Base-by-base conservation (phyloP, 78 protist genomes). In the Dictyostelium purpureum region DNA sequence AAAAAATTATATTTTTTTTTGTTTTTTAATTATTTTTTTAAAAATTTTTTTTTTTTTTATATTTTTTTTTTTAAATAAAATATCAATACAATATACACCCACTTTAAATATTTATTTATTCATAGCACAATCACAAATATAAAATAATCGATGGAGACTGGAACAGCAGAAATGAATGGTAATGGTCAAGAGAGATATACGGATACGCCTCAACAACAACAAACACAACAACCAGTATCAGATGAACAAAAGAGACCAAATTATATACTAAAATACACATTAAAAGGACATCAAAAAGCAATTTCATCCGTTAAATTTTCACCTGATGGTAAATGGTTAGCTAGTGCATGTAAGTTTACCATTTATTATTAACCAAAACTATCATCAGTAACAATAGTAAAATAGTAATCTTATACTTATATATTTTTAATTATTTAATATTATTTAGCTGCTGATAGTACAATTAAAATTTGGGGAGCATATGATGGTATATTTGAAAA, bases 221-320 rank as follows among this genome's bases (percentile, higher is more conserved):
- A 38, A 66, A 28, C 31, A 37, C 45, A 18, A 24, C 35, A 31
- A 71, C 43, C 21, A 35, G 21, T 14, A 18, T 12, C 40, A 38
- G 4, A 28, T 14, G 18, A 1, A 31, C 69, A 35, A 28, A 35
- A 67, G 28, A 38, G 12, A 7, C 94, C 94, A 45, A 33, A 45
- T 35, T 89, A 89, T 40, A 40, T 38, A 31, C 28, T 79, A 45
- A 79, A 77, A 69, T 78, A 24, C 31, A 88, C 95, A 42, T 63
- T 75, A 31, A 70, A 81, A 66, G 98, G 98, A 4, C 99, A 98
- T 88, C 33, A 40, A n/a, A 59, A 92, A 28, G 91, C 98, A 6
- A 89, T 98, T 21, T 90, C 97, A 26, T 11, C 89, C 9, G 99
- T 98, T 45, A 98, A 98, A 80, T 97, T 96, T 70, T 92, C 97